These are phyloP conservation scores for Myxozyma neglecta DNA, from an alignment of 805 yeast genomes.

Conservation along the genomic window DNA sequence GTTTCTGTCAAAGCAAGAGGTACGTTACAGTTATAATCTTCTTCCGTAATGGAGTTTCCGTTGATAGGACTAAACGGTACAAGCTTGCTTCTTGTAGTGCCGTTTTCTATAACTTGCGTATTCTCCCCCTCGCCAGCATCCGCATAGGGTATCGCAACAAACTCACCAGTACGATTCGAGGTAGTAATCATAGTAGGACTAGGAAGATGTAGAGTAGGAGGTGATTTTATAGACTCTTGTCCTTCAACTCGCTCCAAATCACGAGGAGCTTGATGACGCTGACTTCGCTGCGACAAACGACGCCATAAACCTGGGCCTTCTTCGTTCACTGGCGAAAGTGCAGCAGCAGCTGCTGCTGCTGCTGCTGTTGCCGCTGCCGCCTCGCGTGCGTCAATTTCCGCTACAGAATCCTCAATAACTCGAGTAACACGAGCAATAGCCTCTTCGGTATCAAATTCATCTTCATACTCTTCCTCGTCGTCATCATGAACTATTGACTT, in stretches of 20 bases:
- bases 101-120: background rate
- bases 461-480: slow-evolving; percentile 1
- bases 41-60: slow-evolving; percentile 6
- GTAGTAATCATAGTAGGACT: slow-evolving; percentile 21
- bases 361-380: slow-evolving; percentile 3
- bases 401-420: slow-evolving; percentile 7
- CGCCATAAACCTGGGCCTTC: slow-evolving; percentile 3
- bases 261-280: background rate
- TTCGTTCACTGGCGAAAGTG: background rate
- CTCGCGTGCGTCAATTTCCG: slow-evolving; percentile 5
- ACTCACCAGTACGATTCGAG: slow-evolving; percentile 9
- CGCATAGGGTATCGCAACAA: slow-evolving; percentile 21
- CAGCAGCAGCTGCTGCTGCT: background rate
- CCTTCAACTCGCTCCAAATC: background rate
- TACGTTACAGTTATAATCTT: background rate
- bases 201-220: slow-evolving; percentile 9
- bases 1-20: background rate
- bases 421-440: slow-evolving; percentile 13
- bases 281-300: slow-evolving; percentile 3
- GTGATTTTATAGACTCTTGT: background rate
- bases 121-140: background rate
- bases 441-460: slow-evolving; percentile 21
- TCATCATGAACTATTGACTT: background rate
- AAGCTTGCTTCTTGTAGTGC: background rate
- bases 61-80: slow-evolving; percentile 4